phyloP scores from a whole-genome alignment of 345 rosid species.

The Kernera saxatilis region DNA sequence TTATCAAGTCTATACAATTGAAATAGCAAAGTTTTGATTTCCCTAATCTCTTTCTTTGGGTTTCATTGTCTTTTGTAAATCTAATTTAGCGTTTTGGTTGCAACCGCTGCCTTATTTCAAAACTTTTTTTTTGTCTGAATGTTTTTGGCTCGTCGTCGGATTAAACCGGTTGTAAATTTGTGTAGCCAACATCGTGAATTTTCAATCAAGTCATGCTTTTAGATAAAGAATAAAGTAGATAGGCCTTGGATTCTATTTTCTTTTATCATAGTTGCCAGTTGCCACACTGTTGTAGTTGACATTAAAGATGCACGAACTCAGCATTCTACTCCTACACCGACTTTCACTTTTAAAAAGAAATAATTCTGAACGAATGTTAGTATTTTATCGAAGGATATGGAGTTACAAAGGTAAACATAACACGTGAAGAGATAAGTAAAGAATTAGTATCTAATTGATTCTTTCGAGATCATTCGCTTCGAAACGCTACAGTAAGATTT shows the following conservation, averaged over 20 bases:
- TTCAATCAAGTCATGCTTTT: not conserved
- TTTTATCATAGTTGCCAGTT: not conserved
- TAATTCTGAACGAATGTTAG: not conserved
- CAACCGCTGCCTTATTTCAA: not conserved
- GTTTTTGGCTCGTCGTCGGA: not conserved
- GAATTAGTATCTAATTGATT: slow-evolving; percentile 1
- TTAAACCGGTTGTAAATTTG: slow-evolving; percentile 13
- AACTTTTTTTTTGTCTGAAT: not conserved
- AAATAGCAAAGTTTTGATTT: not conserved
- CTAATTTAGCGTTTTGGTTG: not conserved
- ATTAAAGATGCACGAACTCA: slow-evolving; percentile 26
- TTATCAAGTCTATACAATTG: not conserved
- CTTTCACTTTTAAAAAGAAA: slow-evolving; percentile 9
- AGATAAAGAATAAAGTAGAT: slow-evolving; percentile 1
- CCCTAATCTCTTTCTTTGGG: not conserved
- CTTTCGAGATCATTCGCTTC: slow-evolving; percentile 16
- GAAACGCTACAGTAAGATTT: not conserved
- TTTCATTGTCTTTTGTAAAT: not conserved
- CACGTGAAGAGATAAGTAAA: slow-evolving; percentile 17
- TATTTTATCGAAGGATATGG: slow-evolving; percentile 8
- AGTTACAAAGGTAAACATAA: slow-evolving; percentile 16
- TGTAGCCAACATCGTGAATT: not conserved
- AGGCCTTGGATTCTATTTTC: slow-evolving; percentile 11
- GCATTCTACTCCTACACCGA: slow-evolving; percentile 13
- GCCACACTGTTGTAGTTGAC: slow-evolving; percentile 18